Percentiles rank a stretch among this genome's conserved stretches.
Conservation (phyloP, 176 grass and related monocot genomes). For the Miscanthus lutarioriparius region DNA sequence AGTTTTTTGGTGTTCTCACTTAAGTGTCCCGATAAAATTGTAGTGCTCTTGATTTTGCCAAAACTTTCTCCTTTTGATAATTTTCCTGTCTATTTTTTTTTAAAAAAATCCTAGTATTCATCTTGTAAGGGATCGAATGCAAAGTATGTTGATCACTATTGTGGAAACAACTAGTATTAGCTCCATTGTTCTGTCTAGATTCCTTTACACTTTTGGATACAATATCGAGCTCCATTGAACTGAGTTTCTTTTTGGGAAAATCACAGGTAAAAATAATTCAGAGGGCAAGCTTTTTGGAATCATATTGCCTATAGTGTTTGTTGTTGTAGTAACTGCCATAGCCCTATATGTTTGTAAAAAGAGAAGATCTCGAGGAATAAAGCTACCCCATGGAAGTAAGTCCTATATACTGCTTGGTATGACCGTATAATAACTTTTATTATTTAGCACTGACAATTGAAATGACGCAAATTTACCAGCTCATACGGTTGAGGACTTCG, state of each 20-base stretch:
- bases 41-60: too few species aligned
- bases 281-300: conserved; percentile 20
- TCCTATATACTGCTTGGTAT: not conserved
- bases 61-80: too few species aligned
- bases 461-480: not conserved
- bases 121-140: not conserved
- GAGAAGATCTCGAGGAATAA: not conserved
- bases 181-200: not conserved
- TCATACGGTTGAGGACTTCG: conserved; percentile 9
- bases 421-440: not conserved
- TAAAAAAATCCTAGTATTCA: not conserved
- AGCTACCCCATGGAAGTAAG: not conserved
- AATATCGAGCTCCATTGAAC: not conserved
- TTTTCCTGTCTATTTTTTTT: too few species aligned
- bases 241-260: not conserved
- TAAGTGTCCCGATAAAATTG: too few species aligned
- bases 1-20: too few species aligned
- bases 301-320: conserved; percentile 22
- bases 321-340: not conserved
- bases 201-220: not conserved
- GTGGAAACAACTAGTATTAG: not conserved
- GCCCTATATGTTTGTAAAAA: not conserved
- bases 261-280: conserved; percentile 16
- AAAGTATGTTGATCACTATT: not conserved
- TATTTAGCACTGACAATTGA: not conserved